Conservation (phyloP, 805 yeast genomes). For the Candida caryicola region DNA sequence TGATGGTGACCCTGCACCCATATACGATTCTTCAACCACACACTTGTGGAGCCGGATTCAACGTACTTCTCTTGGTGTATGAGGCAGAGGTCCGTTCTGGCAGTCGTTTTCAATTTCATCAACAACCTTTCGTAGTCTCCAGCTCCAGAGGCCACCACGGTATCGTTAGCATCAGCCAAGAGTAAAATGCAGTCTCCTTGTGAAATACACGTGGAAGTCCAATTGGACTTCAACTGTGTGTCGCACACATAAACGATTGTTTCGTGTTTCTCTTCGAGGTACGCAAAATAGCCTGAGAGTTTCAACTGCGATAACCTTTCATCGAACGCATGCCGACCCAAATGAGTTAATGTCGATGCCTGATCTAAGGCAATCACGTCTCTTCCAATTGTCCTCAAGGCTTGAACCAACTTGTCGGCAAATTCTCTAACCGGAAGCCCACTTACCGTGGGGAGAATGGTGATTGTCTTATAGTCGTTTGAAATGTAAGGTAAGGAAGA, state of each 20-base stretch:
- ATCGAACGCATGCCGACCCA: slow-evolving; percentile 93
- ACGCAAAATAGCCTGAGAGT: slow-evolving; percentile 85
- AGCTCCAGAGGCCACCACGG: slow-evolving; percentile 53
- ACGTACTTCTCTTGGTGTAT: slow-evolving; percentile 82
- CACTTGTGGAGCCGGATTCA: slow-evolving; percentile 77
- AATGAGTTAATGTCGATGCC: slow-evolving; percentile 69
- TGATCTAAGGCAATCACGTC: slow-evolving; percentile 80
- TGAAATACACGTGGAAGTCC: slow-evolving; percentile 90
- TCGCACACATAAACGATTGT: slow-evolving; percentile 90
- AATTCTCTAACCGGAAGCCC: slow-evolving; percentile 88
- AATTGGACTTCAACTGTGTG: slow-evolving; percentile 72
- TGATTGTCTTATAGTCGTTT: slow-evolving; percentile 72
- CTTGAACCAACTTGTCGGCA: slow-evolving; percentile 68
- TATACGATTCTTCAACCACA: slow-evolving; percentile 78
- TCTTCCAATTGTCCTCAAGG: slow-evolving; percentile 69
- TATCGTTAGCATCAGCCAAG: slow-evolving; percentile 77
- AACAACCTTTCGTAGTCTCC: slow-evolving; percentile 85
- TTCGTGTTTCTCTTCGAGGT: slow-evolving; percentile 83
- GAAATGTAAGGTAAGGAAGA: slow-evolving; percentile 31
- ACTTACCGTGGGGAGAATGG: slow-evolving; percentile 72
- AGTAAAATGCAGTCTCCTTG: slow-evolving; percentile 94
- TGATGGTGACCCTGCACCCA: slow-evolving; percentile 97
- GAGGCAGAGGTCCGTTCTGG: slow-evolving; percentile 81
- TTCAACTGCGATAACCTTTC: slow-evolving; percentile 74
- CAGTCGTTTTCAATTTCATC: slow-evolving; percentile 73